A percentile compares a stretch with the other conserved stretches of the same genome.
Conservation (phyloP, 2,329 filamentous ascomycete species). For the Aspergillus sp. region DNA sequence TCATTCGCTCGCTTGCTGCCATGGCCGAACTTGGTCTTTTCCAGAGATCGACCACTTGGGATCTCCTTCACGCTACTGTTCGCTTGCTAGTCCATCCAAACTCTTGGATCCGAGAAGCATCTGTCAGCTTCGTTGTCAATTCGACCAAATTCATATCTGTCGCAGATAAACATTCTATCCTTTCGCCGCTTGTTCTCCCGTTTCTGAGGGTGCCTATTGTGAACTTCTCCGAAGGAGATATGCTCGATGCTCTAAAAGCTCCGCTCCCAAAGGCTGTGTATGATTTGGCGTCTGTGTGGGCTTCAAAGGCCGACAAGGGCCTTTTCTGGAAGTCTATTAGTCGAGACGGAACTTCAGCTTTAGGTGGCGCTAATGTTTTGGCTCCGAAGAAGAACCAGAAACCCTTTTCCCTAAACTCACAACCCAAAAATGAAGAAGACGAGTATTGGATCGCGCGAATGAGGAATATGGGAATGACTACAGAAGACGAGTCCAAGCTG, state of each 20-base stretch:
- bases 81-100: conserved; percentile 94
- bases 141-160: conserved; percentile 72
- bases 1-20: conserved; percentile 80
- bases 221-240: conserved; percentile 67
- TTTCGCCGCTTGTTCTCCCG: conserved; percentile 75
- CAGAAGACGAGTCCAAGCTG: conserved; percentile 87
- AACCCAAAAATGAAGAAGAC: conserved; percentile 83
- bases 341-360: conserved; percentile 68
- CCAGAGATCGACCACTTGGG: conserved; percentile 80
- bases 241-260: conserved; percentile 80
- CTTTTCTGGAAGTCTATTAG: conserved; percentile 82
- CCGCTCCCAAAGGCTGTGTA: conserved; percentile 77
- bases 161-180: conserved; percentile 80
- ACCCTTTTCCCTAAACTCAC: conserved; percentile 54
- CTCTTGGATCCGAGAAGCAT: conserved; percentile 88
- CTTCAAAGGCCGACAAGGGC: conserved; percentile 74
- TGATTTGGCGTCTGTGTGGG: conserved; percentile 85
- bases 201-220: conserved; percentile 75
- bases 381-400: conserved; percentile 57
- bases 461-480: conserved; percentile 75
- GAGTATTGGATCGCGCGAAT: conserved; percentile 88
- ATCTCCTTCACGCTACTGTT: conserved; percentile 77
- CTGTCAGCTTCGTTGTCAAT: conserved; percentile 77
- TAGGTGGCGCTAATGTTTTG: conserved; percentile 58
- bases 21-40: conserved; percentile 87